Percentiles rank a stretch among this genome's conserved stretches.
Evolutionary conservation across 192 early-diverging fungal genomes (phyloP).

Genomic region (Backusella tuberculispora): DNA sequence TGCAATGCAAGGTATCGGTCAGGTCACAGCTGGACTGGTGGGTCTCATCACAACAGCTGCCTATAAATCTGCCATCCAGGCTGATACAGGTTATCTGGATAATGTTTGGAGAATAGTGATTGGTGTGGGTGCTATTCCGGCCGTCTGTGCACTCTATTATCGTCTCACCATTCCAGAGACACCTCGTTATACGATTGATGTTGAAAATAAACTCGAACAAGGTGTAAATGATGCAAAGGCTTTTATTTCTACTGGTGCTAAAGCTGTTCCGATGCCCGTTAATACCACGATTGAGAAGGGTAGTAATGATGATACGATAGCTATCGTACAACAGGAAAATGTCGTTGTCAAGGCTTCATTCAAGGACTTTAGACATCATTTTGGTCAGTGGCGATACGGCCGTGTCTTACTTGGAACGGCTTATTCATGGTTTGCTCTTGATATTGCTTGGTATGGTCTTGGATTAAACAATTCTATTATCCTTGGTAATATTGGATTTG

Average conservation of each 20-base stretch:
- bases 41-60: slow-evolving; percentile 70
- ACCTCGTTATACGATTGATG: slow-evolving; percentile 81
- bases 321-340: slow-evolving; percentile 28
- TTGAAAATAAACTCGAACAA: slow-evolving; percentile 71
- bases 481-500: slow-evolving; percentile 70
- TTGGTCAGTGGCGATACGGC: slow-evolving; percentile 78
- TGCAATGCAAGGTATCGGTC: slow-evolving; percentile 94
- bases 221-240: slow-evolving; percentile 49
- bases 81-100: slow-evolving; percentile 67
- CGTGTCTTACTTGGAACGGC: slow-evolving; percentile 81
- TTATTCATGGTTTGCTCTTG: slow-evolving; percentile 78
- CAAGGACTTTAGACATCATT: slow-evolving; percentile 67
- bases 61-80: slow-evolving; percentile 70
- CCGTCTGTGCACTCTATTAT: slow-evolving; percentile 84
- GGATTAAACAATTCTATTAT: slow-evolving; percentile 82
- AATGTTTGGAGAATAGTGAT: slow-evolving; percentile 94
- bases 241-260: slow-evolving; percentile 42
- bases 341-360: slow-evolving; percentile 42
- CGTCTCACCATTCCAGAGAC: slow-evolving; percentile 93
- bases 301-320: slow-evolving; percentile 15
- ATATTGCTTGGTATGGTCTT: slow-evolving; percentile 84
- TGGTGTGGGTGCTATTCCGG: slow-evolving; percentile 85
- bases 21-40: slow-evolving; percentile 78
- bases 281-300: neutral
- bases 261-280: neutral